phyloP scores from a whole-genome alignment of 2,329 filamentous ascomycete genomes.

The Cladosporium sp. region DNA sequence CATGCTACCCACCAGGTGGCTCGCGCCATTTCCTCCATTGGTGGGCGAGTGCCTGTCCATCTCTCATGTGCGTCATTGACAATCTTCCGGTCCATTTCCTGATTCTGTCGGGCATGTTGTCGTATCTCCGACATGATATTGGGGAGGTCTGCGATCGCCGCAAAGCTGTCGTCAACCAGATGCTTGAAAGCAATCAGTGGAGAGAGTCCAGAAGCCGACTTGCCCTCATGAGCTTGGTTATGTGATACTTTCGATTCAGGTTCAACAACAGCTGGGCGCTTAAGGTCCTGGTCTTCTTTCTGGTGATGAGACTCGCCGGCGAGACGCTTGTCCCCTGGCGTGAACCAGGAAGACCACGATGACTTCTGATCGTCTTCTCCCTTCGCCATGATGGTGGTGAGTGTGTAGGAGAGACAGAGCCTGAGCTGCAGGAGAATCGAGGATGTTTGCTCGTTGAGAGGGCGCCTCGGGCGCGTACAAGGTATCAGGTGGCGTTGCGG shows the following conservation, averaged over 20 bases:
- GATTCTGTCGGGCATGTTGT: background rate
- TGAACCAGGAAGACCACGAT: constrained; percentile 2
- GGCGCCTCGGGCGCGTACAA: background rate
- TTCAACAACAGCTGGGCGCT: background rate
- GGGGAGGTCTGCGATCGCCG: constrained; percentile 28
- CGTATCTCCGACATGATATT: background rate
- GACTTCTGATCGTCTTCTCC: background rate
- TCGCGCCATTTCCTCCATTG: no score
- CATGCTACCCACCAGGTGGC: no score
- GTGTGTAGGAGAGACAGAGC: background rate
- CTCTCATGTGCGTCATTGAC: constrained; percentile 1
- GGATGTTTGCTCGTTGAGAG: background rate
- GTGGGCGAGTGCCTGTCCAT: constrained; percentile 4
- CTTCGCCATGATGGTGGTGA: background rate
- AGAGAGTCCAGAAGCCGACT: background rate
- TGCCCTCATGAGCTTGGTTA: background rate
- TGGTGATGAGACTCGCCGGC: background rate
- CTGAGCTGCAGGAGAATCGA: background rate
- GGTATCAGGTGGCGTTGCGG: background rate
- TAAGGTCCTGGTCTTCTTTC: background rate
- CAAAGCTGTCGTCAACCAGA: constrained; percentile 57
- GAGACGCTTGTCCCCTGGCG: background rate
- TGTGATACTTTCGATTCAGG: background rate
- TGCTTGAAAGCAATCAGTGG: constrained; percentile 59
- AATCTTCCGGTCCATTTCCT: background rate